Evolutionary conservation across 2,329 filamentous ascomycete species (phyloP), one percentile per base, ranked within the genome.

Genomic region (Pseudocercospora fuligena): DNA sequence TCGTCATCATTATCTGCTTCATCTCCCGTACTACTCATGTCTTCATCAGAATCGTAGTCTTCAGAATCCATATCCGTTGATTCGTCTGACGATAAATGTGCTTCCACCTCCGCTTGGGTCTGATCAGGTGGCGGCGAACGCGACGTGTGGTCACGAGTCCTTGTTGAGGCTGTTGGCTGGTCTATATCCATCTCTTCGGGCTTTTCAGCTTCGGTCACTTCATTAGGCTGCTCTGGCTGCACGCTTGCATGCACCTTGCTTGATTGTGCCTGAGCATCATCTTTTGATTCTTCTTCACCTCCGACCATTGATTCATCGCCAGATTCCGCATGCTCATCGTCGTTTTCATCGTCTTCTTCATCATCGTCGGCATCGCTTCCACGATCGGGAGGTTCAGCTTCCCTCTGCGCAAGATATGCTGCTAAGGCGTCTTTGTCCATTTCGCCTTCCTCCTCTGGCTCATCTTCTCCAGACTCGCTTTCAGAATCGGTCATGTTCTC

Each of bases 341-440:
- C 61, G 19, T 46, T 21, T 21, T 67, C 57, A 54, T 57, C 36
- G 7, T 19, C 36, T 64, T 65, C 40, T 14, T 64, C 66, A 43
- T 64, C 65, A 31, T 67, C 66, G 33, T 66, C 62, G n/a, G 64
- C 63, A 5, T 78, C 76, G 8, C 73, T 73, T 16, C 70, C 66
- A 33, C 67, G 69, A 61, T 73, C 71, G n/a, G 70, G 74, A 14
- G 74, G 73, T 57, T 76, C 72, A 36, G 72, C 70, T 25, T 75
- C 65, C 33, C 74, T 65, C 57, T 74, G 68, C 21, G 69, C 71
- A 27, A 75, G 65, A 59, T 77, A 77, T 36, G 74, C 74, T 33
- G 69, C 71, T 40, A 76, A 65, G 21, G 72, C 74, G 19, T 77
- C 73, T 23, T 90, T 90, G 65, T 91, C 89, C 8, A 85, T 87